Base-by-base conservation (phyloP, 306 rosid species). In the Fagus sylvatica region DNA sequence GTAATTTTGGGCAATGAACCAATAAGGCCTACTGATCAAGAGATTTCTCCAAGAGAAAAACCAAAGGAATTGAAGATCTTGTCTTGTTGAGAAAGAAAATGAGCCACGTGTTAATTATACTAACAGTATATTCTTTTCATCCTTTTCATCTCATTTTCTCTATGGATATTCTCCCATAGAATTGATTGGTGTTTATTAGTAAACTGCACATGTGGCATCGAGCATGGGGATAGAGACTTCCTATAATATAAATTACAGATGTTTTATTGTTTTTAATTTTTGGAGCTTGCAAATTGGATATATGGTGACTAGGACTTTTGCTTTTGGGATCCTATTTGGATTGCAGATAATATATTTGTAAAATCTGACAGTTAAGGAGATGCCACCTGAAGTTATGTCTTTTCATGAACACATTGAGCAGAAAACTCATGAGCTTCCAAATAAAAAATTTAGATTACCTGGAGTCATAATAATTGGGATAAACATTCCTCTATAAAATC, bases 21-120 rank as follows among this genome's bases (percentile, higher is more conserved):
- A 17, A 28, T 61, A 54, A 69, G 60, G 54, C 74, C 78, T 4
- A 79, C 53, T 67, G 76, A 76, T 70, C 73, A 86, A 81, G 74
- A 71, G 48, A 69, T 33, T 48, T 51, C 53, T 60, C 71, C 78
- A 77, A 76, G 57, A 78, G 85, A 85, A 67, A 88, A 83, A 69
- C 79, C 84, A 78, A 84, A 77, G 67, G 87, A 64, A 53, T 75
- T 76, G 75, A 78, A 71, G 74, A 67, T 55, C 30, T 85, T 83
- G 48, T 55, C 88, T 69, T 89, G 91, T 76, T 93, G 82, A 91
- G 60, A 82, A 80, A 62, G 78, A 72, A 51, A 51, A 48, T 62
- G 56, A 56, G 76, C 22, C n/a, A 64, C 28, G 66, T 81, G 32
- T 65, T 68, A 34, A 17, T 68, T 70, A 61, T 49, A 76, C 78